A percentile compares a stretch with the other conserved stretches of the same genome.
Evolutionary conservation across 2,329 filamentous ascomycete genomes (phyloP).

Genomic region (Fusarium acutatum): DNA sequence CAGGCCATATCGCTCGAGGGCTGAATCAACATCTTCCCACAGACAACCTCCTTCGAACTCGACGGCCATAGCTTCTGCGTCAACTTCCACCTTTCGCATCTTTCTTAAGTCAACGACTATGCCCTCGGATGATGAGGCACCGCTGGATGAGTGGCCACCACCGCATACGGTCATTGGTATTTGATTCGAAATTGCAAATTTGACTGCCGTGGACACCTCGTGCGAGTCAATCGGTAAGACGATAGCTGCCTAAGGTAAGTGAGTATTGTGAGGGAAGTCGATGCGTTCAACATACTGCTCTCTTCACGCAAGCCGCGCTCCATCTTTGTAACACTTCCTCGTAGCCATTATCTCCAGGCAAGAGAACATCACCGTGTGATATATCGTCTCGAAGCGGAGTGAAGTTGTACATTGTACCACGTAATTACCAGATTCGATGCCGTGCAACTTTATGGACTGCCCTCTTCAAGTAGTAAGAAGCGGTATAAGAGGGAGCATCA

Average conservation of each 20-base stretch:
- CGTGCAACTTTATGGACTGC: neutral
- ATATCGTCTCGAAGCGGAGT: constrained; percentile 20
- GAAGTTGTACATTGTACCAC: constrained; percentile 29
- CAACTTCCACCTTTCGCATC: constrained; percentile 59
- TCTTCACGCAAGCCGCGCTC: constrained; percentile 47
- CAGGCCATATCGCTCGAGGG: constrained; percentile 57
- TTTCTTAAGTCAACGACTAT: constrained; percentile 63
- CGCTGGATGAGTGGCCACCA: constrained; percentile 64
- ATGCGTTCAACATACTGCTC: constrained; percentile 37
- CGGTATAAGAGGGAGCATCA: neutral
- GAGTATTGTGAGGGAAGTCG: neutral
- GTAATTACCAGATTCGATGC: neutral
- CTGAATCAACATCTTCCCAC: constrained; percentile 64
- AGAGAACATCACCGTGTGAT: constrained; percentile 36
- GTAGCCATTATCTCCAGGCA: constrained; percentile 45
- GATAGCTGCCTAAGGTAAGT: constrained; percentile 48
- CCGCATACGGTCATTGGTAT: constrained; percentile 62
- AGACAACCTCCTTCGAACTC: constrained; percentile 58
- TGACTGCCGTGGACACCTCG: constrained; percentile 44
- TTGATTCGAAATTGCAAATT: constrained; percentile 40
- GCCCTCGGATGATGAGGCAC: constrained; percentile 57
- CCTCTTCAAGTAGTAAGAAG: neutral
- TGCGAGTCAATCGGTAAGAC: constrained; percentile 49
- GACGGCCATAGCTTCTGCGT: constrained; percentile 54
- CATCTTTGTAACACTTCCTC: constrained; percentile 46